Evolutionary conservation across 495 filamentous ascomycete species (phyloP), one percentile per base, ranked within the genome.

Genomic region (Daldinia concentrica): DNA sequence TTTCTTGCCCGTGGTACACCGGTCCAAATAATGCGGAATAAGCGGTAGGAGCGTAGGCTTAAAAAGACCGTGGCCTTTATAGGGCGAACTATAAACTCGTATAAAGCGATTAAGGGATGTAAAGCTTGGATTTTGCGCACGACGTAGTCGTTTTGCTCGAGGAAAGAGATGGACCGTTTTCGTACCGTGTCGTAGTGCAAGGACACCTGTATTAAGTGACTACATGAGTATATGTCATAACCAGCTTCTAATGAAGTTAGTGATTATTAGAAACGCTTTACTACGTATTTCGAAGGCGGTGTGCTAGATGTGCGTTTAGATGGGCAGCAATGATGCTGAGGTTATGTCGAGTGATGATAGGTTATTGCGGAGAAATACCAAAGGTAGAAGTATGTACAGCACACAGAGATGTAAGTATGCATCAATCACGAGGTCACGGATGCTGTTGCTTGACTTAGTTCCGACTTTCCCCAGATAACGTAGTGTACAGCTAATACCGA

Each of bases 281-380:
- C 41, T 9, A 32, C 48, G 4, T 30, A 61, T 55, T 4, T 26
- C 39, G 3, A 34, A 34, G n/a, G 36, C 19, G 45, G 50, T 51
- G 29, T 57, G 48, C 17, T 30, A 43, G 52, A 62, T 73, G 71
- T 51, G 29, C 41, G 48, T 24, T 24, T 30, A 43, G 58, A 62
- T 73, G 71, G 71, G 66, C 62, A 65, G 32, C 62, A 66, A 66
- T 65, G 65, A 63, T 55, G 58, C 48, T 55, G 58, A 73, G 45
- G 19, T 19, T 19, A 52, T 58, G 56, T 58, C 48, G 57, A 80
- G 73, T 79, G 75, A 68, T 78, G 78, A 75, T 66, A 67, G 66
- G 71, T 69, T 45, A 69, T 69, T 72, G 73, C 62, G 73, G 72
- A 66, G 72, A 74, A 62, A 61, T 58, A 50, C 19, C 9, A 69